phyloP scores from a whole-genome alignment of 257 asterid species.

The Primulina tabacum region DNA sequence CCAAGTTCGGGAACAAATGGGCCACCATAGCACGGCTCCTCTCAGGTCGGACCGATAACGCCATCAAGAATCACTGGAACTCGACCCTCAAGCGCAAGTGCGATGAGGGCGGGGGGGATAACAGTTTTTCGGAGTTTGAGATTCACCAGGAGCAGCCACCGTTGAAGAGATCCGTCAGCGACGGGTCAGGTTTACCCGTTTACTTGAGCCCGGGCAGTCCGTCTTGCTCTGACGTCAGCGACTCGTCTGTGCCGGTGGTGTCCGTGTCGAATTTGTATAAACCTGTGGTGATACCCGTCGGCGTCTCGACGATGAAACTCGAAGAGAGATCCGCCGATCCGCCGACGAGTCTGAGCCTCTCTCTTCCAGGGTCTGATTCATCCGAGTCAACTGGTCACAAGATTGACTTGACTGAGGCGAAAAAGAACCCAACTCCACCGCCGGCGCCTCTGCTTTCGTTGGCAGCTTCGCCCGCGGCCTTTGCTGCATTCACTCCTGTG shows the following conservation, averaged over 20 bases:
- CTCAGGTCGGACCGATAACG: conserved; percentile 53
- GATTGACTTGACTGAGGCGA: conserved; percentile 27
- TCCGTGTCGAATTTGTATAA: conserved; percentile 34
- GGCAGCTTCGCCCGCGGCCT: not conserved
- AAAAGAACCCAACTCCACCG: conserved; percentile 12
- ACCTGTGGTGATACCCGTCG: conserved; percentile 45
- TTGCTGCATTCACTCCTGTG: not conserved
- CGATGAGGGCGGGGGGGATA: conserved; percentile 21
- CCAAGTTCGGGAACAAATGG: conserved; percentile 47
- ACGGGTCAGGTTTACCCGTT: conserved; percentile 47
- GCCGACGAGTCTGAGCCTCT: conserved; percentile 49
- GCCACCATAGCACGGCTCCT: conserved; percentile 48
- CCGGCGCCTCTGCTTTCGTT: conserved; percentile 6
- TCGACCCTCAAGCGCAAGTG: conserved; percentile 64
- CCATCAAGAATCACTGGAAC: conserved; percentile 57
- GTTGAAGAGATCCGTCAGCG: conserved; percentile 56
- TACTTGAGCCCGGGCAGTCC: conserved; percentile 53
- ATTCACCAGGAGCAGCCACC: conserved; percentile 34
- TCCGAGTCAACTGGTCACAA: conserved; percentile 18
- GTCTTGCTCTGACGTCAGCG: conserved; percentile 57
- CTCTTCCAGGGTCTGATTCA: conserved; percentile 52
- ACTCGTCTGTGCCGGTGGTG: conserved; percentile 34
- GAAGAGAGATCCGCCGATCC: conserved; percentile 46
- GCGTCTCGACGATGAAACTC: conserved; percentile 21
- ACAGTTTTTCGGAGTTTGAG: conserved; percentile 27